phyloP scores from a whole-genome alignment of 352 stramenopile species.

The Pythium graminicola region DNA sequence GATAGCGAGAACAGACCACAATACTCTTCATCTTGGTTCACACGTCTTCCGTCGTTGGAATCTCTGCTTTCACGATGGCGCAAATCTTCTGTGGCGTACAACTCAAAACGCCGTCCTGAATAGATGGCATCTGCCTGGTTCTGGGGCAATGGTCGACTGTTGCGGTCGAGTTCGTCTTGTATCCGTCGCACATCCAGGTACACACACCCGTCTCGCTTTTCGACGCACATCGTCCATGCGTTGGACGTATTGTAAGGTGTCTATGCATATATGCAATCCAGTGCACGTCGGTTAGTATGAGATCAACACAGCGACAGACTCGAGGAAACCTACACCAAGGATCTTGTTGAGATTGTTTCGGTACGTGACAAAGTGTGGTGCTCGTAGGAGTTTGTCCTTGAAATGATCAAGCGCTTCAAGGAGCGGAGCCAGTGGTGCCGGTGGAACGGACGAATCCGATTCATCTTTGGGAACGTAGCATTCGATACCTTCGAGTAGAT shows the following conservation, averaged over 20 bases:
- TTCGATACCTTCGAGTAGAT: slow-evolving; percentile 59
- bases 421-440: slow-evolving; percentile 46
- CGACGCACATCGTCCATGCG: slow-evolving; percentile 47
- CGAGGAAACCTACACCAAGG: slow-evolving; percentile 38
- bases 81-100: slow-evolving; percentile 35
- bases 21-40: slow-evolving; percentile 66
- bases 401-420: slow-evolving; percentile 41
- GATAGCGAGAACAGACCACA: slow-evolving; percentile 59
- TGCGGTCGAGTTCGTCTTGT: slow-evolving; percentile 37
- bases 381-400: slow-evolving; percentile 22
- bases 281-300: not conserved
- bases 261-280: slow-evolving; percentile 19
- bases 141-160: slow-evolving; percentile 24
- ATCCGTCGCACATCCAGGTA: slow-evolving; percentile 61
- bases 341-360: slow-evolving; percentile 85
- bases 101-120: slow-evolving; percentile 63
- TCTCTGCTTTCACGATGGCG: not conserved
- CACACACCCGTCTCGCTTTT: slow-evolving; percentile 49
- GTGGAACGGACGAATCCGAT: slow-evolving; percentile 30
- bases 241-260: slow-evolving; percentile 77
- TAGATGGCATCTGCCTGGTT: slow-evolving; percentile 57
- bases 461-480: slow-evolving; percentile 47
- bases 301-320: not conserved
- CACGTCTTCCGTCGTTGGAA: not conserved
- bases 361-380: slow-evolving; percentile 57